phyloP scores from a whole-genome alignment of 1,139 yeast genomes.

The Kluyveromyces sp. region DNA sequence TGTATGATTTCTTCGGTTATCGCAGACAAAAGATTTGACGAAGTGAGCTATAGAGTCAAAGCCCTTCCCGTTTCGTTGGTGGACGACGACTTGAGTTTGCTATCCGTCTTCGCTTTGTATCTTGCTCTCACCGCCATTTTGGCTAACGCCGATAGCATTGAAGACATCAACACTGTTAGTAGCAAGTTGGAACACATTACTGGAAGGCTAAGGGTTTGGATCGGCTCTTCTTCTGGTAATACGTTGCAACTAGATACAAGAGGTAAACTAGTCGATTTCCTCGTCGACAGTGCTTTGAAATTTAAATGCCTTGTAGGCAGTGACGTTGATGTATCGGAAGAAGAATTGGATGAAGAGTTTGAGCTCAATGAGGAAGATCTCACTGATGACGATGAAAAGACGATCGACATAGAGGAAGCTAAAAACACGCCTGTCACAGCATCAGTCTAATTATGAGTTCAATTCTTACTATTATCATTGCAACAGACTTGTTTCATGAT shows the following conservation, averaged over 20 bases:
- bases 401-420: not conserved
- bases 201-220: conserved; percentile 32
- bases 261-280: conserved; percentile 30
- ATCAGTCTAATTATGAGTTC: not conserved
- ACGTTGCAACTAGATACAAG: conserved; percentile 27
- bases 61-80: conserved; percentile 20
- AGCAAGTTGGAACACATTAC: conserved; percentile 24
- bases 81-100: conserved; percentile 16
- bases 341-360: conserved; percentile 3
- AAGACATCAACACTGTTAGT: conserved; percentile 1
- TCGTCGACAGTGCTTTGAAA: conserved; percentile 28
- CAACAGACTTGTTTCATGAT: not conserved
- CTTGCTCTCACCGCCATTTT: conserved; percentile 17
- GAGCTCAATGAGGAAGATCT: conserved; percentile 7
- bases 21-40: conserved; percentile 19
- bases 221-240: conserved; percentile 29
- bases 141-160: conserved; percentile 8
- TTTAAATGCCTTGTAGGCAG: conserved; percentile 11
- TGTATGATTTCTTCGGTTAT: conserved; percentile 27
- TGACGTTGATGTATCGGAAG: conserved; percentile 8
- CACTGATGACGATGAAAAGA: conserved; percentile 6
- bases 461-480: not conserved
- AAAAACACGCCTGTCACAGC: not conserved
- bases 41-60: conserved; percentile 23
- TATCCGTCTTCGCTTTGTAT: conserved; percentile 30